Base-by-base conservation (phyloP, 2,329 filamentous ascomycete species). In the Penicillium sp. region DNA sequence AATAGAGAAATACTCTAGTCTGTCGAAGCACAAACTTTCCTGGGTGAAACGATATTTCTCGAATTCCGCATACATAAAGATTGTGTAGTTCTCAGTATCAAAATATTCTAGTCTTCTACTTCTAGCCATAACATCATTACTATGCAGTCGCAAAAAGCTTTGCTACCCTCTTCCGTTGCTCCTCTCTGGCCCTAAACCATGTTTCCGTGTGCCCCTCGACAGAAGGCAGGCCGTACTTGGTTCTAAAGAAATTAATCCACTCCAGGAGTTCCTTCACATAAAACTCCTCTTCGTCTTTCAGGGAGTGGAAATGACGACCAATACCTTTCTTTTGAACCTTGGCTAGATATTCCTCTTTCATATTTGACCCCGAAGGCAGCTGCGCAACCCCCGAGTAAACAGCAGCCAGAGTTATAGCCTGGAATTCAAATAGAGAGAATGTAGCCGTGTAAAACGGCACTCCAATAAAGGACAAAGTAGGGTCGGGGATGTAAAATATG, bases 341-440 rank as follows among this genome's bases (percentile, higher is more conserved):
- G 8, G 52, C 52, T 30, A 60, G 72, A 16, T 58, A 58, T 16
- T 55, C 46, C 16, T 47, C 24, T 42, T 14, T 54, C 51, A 60
- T 60, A 24, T 61, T 68, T 1, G 72, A 69, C 30, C 68, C 51
- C 0, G 66, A 59, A 0, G 85, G 84, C 20, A 87, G 65, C 1
- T 63, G 59, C 0, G 77, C 77, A 30, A 75, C 72, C 0, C 82
- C 83, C 0, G 81, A 74, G 3, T 85, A 76, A 0, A 86, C 79
- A 2, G 82, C 78, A 0, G 85, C 81, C 0, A 87, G 73, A 0
- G 79, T 80, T 60, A 86, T 81, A 0, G 84, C 85, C 65, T 90
- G 87, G 62, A 87, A 88, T 59, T 89, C 86, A 59, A 88, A 89
- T 0, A 89, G 73, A 0, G 83, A 84, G 63, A 89, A 90, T 0